These are phyloP conservation scores for Tillandsia fasciculata DNA, from an alignment of 176 grass and related monocot genomes.

Conservation along the genomic window DNA sequence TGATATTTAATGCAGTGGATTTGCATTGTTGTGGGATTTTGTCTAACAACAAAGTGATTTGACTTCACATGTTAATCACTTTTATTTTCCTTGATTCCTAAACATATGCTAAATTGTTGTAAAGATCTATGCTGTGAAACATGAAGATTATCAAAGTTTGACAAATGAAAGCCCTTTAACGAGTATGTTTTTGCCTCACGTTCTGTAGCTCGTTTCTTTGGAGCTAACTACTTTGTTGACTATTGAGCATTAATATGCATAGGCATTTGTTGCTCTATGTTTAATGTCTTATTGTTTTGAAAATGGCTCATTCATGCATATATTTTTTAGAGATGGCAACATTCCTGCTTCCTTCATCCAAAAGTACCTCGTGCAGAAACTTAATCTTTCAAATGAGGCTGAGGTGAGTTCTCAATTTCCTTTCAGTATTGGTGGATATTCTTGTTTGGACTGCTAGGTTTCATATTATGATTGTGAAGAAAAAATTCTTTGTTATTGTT, in stretches of 20 bases:
- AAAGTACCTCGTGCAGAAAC: conserved; percentile 75
- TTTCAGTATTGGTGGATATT: conserved; percentile 9
- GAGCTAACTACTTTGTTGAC: background rate
- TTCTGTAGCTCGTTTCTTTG: background rate
- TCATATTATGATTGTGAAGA: background rate
- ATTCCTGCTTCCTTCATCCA: conserved; percentile 68
- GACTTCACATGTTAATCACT: no score
- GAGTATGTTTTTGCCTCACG: background rate
- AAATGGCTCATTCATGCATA: background rate
- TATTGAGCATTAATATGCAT: background rate
- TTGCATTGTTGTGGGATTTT: no score
- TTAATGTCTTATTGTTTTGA: background rate
- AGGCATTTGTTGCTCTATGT: background rate
- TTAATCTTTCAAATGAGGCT: conserved; percentile 61
- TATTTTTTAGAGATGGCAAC: conserved; percentile 44
- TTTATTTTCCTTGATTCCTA: no score
- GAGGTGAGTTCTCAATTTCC: conserved; percentile 37
- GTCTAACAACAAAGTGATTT: no score
- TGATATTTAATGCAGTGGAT: no score
- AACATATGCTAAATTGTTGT: no score
- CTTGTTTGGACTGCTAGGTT: background rate
- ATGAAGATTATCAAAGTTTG: no score
- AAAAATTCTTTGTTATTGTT: background rate
- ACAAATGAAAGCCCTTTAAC: no score
- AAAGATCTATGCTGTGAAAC: no score